Evolutionary conservation across 106 monocot genomes (phyloP).

Genomic region (Platanthera zijinensis): DNA sequence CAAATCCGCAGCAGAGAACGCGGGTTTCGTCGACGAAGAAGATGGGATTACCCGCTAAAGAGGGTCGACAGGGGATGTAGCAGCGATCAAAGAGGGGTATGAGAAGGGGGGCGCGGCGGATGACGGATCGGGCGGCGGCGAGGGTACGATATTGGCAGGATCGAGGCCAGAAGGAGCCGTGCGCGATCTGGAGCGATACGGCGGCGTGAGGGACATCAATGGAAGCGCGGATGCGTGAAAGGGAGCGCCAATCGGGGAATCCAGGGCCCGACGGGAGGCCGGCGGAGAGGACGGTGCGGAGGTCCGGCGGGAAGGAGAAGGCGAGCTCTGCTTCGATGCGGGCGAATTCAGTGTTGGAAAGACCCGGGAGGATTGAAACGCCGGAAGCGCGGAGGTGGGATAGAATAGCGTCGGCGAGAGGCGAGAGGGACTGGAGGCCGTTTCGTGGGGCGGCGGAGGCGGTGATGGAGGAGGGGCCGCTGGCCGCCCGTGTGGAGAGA

Average conservation of each 20-base stretch:
- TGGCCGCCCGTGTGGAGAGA: slow-evolving; percentile 33
- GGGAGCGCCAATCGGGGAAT: slow-evolving; percentile 62
- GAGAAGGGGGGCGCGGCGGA: slow-evolving; percentile 60
- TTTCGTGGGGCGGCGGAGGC: slow-evolving; percentile 16
- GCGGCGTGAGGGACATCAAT: slow-evolving; percentile 68
- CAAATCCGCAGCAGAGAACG: slow-evolving; percentile 52
- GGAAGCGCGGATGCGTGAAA: slow-evolving; percentile 13
- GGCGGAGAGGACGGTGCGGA: slow-evolving; percentile 58
- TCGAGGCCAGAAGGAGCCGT: slow-evolving; percentile 57
- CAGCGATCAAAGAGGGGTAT: slow-evolving; percentile 83
- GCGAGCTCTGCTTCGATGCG: slow-evolving; percentile 50
- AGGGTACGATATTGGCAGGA: slow-evolving; percentile 40
- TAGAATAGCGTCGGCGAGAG: slow-evolving; percentile 41
- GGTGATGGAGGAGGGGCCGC: slow-evolving; percentile 6
- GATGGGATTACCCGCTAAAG: slow-evolving; percentile 83
- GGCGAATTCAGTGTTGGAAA: slow-evolving; percentile 46
- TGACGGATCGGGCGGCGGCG: slow-evolving; percentile 31
- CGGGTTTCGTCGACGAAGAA: slow-evolving; percentile 70
- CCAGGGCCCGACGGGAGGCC: slow-evolving; percentile 55
- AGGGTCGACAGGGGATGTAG: slow-evolving; percentile 65
- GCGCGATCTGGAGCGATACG: slow-evolving; percentile 62
- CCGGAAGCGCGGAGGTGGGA: slow-evolving; percentile 40
- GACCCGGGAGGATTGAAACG: slow-evolving; percentile 38
- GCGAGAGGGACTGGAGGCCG: slow-evolving; percentile 50
- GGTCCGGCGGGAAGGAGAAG: slow-evolving; percentile 78